Base-by-base conservation (phyloP, 1,139 yeast species). In the Magnusiomyces suaveolens region DNA sequence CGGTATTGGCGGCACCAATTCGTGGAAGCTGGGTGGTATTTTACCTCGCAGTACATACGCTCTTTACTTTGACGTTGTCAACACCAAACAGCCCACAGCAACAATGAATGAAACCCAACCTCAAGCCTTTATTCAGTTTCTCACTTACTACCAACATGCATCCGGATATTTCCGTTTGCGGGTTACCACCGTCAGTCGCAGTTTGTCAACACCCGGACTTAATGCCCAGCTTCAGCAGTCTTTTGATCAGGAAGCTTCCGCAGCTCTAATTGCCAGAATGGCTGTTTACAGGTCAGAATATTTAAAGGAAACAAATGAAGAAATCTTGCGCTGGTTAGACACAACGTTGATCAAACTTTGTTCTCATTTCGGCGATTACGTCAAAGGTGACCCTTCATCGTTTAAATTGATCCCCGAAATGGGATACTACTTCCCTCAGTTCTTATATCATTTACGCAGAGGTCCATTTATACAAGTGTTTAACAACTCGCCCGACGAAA, bases 161-260 rank as follows among this genome's bases (percentile, higher is more conserved):
- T 58, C 79, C 72, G 61, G 76, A 25, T 62, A 92, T 20, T 86
- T 82, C 68, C 81, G 97, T 68, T 77, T 88, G 59, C 82, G 97
- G 65, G 97, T 92, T 49, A 92, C 98, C 32, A 92, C 98, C 1
- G 77, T 87, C 41, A 82, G 84, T 47, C 83, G 87, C 63, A 55
- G 79, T 80, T 62, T 73, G 84, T 65, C 80, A 75, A 29, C 67
- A 69, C 23, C 73, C 70, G 29, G 83, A 81, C 53, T 77, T 75
- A 54, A 78, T 78, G 38, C 72, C 71, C 43, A 75, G 79, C 54
- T 51, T 20, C 51, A 55, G 43, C 56, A 53, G 46, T 56, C 58
- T 12, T 92, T 92, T 70, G 99, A 92, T 72, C 98, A 94, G 74
- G 98, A 92, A 71, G 97, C 97, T 21, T 97, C 98, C 12, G 96